These are phyloP conservation scores for Verticillium alfalfae DNA, from an alignment of 2,329 filamentous ascomycete genomes.

Conservation along the genomic window DNA sequence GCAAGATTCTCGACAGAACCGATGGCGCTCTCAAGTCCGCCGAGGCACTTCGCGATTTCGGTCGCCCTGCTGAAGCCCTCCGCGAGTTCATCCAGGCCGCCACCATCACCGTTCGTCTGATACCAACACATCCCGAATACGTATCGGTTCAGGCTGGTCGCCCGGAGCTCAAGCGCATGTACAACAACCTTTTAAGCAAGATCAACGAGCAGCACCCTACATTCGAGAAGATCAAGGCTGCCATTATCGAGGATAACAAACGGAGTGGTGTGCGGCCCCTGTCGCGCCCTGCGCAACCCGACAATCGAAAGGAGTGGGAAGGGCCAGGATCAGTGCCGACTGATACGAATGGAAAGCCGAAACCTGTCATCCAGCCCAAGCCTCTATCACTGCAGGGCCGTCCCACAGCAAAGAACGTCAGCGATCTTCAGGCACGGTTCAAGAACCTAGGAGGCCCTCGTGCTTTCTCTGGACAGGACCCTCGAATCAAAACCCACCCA, in stretches of 20 bases:
- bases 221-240: slow-evolving; percentile 53
- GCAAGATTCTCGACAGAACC: slow-evolving; percentile 46
- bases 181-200: slow-evolving; percentile 43
- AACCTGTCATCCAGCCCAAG: slow-evolving; percentile 57
- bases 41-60: slow-evolving; percentile 56
- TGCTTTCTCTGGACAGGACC: slow-evolving; percentile 39
- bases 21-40: slow-evolving; percentile 54
- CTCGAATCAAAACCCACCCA: slow-evolving; percentile 45
- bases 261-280: slow-evolving; percentile 51
- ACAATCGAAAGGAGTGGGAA: neutral
- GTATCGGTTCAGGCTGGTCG: slow-evolving; percentile 54
- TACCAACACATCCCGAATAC: slow-evolving; percentile 73
- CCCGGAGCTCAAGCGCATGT: slow-evolving; percentile 39
- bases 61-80: slow-evolving; percentile 68
- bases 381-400: slow-evolving; percentile 62
- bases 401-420: slow-evolving; percentile 23
- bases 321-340: neutral
- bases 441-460: slow-evolving; percentile 45
- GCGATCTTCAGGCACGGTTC: slow-evolving; percentile 52
- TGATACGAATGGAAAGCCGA: slow-evolving; percentile 22
- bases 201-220: slow-evolving; percentile 39
- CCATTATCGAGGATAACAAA: slow-evolving; percentile 59
- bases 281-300: neutral
- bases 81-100: slow-evolving; percentile 80
- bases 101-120: slow-evolving; percentile 69